Base-by-base conservation (phyloP, 2,329 filamentous ascomycete species). In the Aureobasidium sp. region DNA sequence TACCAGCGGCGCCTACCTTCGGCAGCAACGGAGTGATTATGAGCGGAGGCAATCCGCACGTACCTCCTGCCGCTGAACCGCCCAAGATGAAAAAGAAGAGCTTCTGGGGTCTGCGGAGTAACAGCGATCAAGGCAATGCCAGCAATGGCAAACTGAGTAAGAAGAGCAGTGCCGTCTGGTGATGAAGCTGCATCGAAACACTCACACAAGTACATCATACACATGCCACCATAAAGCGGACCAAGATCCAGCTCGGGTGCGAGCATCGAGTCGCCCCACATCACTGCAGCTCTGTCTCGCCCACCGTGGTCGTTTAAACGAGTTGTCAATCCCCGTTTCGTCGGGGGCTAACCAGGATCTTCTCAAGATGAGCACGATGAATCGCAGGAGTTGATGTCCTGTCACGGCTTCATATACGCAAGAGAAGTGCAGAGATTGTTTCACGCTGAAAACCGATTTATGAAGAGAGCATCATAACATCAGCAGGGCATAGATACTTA, bases 31-130 rank as follows among this genome's bases (percentile, higher is more conserved):
- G 68, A 52, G 62, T 67, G n/a, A 50, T 71, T 51, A 74, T 74
- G 71, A 71, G 69, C 56, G 73, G 72, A 0, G 71, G 59, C 1
- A 71, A 71, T 56, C 64, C 57, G 6, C 63, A 63, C 20, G 63
- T 66, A 10, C 29, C 59, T 26, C 29, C 48, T 65, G 48, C 66
- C 61, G 55, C 60, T 62, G 46, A 50, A 24, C 66, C 65, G 51
- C 63, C 66, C 51, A 65, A 64, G 60, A 70, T 69, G 66, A 71
- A 73, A 68, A 75, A 73, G 69, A 74, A 70, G 63, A 71, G 69
- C 61, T 74, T 75, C 61, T 75, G 71, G 60, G 71, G 73, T 1
- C 59, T 75, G 63, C 68, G 72, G 55, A 70, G 69, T 53, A 70
- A 73, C 59, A 69, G 71, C 24, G 66, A 48, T 52, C 63, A 67